Conservation (phyloP, 495 filamentous ascomycete genomes). For the Daldinia bambusicola region DNA sequence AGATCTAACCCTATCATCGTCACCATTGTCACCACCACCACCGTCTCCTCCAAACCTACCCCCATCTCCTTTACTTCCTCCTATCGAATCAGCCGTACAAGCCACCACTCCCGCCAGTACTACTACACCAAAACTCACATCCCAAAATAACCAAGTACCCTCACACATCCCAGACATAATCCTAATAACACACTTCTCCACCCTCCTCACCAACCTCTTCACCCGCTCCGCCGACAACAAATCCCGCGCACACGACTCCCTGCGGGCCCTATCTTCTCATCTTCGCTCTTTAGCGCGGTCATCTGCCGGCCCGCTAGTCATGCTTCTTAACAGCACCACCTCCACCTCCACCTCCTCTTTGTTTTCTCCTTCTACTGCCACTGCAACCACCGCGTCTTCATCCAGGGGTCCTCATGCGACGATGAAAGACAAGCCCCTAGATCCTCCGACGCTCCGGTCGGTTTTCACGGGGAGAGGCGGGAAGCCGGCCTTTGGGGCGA, state of each 20-base stretch:
- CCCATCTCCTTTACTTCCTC: not conserved
- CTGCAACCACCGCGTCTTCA: no score
- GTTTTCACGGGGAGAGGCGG: constrained; percentile 44
- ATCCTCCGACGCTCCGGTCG: constrained; percentile 51
- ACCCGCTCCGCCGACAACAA: constrained; percentile 48
- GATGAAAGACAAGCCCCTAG: constrained; percentile 17
- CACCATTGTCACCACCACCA: constrained; percentile 5
- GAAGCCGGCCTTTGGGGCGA: constrained; percentile 56
- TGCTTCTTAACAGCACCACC: constrained; percentile 57
- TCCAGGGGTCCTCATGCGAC: no score
- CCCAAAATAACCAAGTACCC: not conserved
- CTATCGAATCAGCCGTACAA: not conserved
- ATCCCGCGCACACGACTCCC: constrained; percentile 47
- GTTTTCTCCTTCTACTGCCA: constrained; percentile 8
- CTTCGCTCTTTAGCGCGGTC: constrained; percentile 49
- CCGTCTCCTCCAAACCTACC: constrained; percentile 1
- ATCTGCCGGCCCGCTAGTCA: constrained; percentile 46
- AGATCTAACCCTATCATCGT: constrained; percentile 33
- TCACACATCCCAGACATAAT: constrained; percentile 50
- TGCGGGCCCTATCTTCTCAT: constrained; percentile 49
- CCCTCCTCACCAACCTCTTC: constrained; percentile 56
- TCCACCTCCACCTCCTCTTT: constrained; percentile 3
- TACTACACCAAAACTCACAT: not conserved
- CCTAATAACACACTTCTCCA: constrained; percentile 55
- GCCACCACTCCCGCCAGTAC: not conserved